phyloP scores from a whole-genome alignment of 805 yeast species.

The Cyberlindnera amylophila region DNA sequence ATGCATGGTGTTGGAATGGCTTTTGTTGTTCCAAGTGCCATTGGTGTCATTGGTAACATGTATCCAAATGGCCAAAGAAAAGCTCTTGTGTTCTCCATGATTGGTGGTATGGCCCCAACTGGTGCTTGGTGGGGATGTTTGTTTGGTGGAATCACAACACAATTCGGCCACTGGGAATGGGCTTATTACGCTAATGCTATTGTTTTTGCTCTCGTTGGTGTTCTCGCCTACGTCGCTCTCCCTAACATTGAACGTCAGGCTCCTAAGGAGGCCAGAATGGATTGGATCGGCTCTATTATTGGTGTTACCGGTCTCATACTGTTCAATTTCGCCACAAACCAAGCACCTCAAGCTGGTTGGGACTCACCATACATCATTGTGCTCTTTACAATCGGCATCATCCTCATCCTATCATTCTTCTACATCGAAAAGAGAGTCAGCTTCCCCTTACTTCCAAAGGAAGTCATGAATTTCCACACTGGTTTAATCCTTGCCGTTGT shows the following conservation, averaged over 20 bases:
- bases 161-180: conserved; percentile 48
- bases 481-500: conserved; percentile 47
- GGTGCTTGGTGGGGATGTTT: conserved; percentile 55
- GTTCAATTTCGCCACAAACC: conserved; percentile 69
- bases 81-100: conserved; percentile 47
- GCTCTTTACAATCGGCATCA: conserved; percentile 47
- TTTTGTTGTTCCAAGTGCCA: conserved; percentile 52
- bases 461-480: conserved; percentile 42
- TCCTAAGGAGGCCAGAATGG: conserved; percentile 33
- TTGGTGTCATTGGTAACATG: conserved; percentile 50
- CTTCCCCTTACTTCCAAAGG: conserved; percentile 52
- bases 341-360: conserved; percentile 77
- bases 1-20: conserved; percentile 64
- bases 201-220: conserved; percentile 30
- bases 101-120: conserved; percentile 59
- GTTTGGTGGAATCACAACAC: conserved; percentile 46
- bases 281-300: conserved; percentile 48
- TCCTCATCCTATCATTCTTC: conserved; percentile 43
- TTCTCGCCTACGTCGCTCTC: conserved; percentile 30
- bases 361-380: conserved; percentile 50
- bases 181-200: conserved; percentile 41
- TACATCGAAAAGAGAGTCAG: conserved; percentile 41
- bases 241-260: conserved; percentile 29
- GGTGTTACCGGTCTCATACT: conserved; percentile 61
- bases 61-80: conserved; percentile 45